Percentiles rank a stretch among this genome's conserved stretches.
These are phyloP conservation scores for Xylaria sp. DNA, from an alignment of 2,329 filamentous ascomycete genomes.

Conservation along the genomic window DNA sequence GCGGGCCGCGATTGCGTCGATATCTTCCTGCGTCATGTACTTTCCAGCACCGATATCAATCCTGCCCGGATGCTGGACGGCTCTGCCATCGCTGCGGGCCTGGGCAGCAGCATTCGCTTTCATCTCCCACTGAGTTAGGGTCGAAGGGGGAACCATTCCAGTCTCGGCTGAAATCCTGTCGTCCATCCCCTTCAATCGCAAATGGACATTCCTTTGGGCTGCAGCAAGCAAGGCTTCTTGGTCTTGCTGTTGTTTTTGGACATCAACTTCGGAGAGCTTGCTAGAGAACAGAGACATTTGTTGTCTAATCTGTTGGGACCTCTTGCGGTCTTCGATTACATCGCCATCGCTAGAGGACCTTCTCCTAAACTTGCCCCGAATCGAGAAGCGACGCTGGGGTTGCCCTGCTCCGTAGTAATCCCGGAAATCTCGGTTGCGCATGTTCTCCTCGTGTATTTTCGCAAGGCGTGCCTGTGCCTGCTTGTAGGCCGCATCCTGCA, in stretches of 20 bases:
- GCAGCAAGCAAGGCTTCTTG: slow-evolving; percentile 74
- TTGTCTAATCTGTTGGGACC: slow-evolving; percentile 71
- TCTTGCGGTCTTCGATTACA: slow-evolving; percentile 64
- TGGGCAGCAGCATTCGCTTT: slow-evolving; percentile 73
- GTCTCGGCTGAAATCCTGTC: slow-evolving; percentile 77
- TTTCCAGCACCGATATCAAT: slow-evolving; percentile 78
- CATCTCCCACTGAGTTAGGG: slow-evolving; percentile 76
- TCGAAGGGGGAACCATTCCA: slow-evolving; percentile 69
- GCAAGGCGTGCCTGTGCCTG: slow-evolving; percentile 82
- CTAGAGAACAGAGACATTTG: slow-evolving; percentile 80
- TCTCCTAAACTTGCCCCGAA: slow-evolving; percentile 59
- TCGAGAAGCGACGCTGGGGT: slow-evolving; percentile 48
- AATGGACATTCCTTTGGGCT: slow-evolving; percentile 84
- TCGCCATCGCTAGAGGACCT: slow-evolving; percentile 70
- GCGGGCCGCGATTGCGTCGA: slow-evolving; percentile 76
- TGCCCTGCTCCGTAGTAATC: slow-evolving; percentile 70
- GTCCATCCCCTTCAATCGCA: slow-evolving; percentile 78
- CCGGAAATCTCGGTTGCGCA: slow-evolving; percentile 65
- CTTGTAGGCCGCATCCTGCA: slow-evolving; percentile 87
- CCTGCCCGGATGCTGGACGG: slow-evolving; percentile 56
- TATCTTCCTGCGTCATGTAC: slow-evolving; percentile 75
- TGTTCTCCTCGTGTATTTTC: slow-evolving; percentile 74
- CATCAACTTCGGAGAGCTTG: slow-evolving; percentile 68
- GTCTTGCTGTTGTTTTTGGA: slow-evolving; percentile 74
- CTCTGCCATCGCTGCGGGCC: slow-evolving; percentile 63